phyloP scores from a whole-genome alignment of 345 rosid genomes.

The Dimocarpus longan region DNA sequence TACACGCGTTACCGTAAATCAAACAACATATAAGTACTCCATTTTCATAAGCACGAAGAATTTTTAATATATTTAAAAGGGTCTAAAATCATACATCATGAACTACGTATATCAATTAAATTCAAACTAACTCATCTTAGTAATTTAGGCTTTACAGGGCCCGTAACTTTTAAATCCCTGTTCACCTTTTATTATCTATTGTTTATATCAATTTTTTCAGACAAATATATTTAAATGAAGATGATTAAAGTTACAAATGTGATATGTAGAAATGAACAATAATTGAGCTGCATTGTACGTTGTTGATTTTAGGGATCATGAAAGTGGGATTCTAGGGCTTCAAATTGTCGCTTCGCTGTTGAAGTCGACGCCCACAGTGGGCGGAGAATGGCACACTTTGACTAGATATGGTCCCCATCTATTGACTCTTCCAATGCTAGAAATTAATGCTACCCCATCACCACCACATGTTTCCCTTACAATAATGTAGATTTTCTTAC shows the following conservation, averaged over 20 bases:
- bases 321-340: neutral
- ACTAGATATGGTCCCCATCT: constrained; percentile 11
- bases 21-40: too few species aligned
- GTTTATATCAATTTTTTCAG: too few species aligned
- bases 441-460: constrained; percentile 26
- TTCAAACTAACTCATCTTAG: too few species aligned
- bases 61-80: too few species aligned
- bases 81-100: too few species aligned
- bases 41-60: too few species aligned
- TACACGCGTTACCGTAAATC: too few species aligned
- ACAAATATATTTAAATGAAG: neutral
- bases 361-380: neutral
- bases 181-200: too few species aligned
- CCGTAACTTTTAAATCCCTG: neutral
- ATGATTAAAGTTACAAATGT: too few species aligned
- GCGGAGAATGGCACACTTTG: neutral
- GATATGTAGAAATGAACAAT: neutral
- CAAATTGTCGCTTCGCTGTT: neutral
- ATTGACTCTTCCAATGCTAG: neutral
- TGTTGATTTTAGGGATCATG: neutral
- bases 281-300: neutral
- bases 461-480: constrained; percentile 23
- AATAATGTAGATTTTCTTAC: neutral
- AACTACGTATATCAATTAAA: neutral
- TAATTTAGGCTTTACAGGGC: too few species aligned